Evolutionary conservation across 306 rosid species (phyloP).

Genomic region (Purshia tridentata): DNA sequence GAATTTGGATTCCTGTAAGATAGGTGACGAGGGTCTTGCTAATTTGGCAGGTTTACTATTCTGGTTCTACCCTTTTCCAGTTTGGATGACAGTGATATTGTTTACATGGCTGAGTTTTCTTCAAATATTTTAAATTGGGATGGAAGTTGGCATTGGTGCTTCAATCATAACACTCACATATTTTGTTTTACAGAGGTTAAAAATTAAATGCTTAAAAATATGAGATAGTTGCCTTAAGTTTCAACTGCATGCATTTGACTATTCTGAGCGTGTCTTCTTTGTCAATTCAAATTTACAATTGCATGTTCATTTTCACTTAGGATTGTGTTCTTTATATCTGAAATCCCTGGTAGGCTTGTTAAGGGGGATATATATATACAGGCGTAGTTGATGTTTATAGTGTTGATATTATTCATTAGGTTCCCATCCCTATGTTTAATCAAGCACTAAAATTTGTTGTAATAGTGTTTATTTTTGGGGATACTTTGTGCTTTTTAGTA

Average conservation of each 20-base stretch:
- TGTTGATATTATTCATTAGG: background rate
- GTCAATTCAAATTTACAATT: background rate
- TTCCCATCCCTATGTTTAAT: background rate
- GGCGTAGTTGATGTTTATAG: background rate
- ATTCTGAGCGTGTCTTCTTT: background rate
- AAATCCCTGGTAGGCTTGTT: no score
- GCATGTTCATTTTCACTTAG: background rate
- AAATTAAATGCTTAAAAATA: background rate
- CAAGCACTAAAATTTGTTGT: background rate
- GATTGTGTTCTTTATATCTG: background rate
- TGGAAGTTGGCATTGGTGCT: conserved; percentile 1
- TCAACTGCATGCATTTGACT: background rate
- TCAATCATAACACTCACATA: background rate
- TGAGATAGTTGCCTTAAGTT: background rate
- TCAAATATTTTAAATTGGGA: background rate
- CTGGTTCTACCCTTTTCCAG: background rate
- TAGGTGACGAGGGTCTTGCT: conserved; percentile 59
- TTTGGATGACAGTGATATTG: background rate
- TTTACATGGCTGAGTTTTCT: background rate
- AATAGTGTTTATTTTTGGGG: background rate
- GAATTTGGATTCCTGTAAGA: conserved; percentile 66
- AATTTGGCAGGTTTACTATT: conserved; percentile 52
- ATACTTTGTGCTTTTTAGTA: no score
- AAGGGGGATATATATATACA: background rate
- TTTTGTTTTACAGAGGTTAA: background rate